Conservation (phyloP, 1,284 basidiomycete species). For the Chalciporus sp. region DNA sequence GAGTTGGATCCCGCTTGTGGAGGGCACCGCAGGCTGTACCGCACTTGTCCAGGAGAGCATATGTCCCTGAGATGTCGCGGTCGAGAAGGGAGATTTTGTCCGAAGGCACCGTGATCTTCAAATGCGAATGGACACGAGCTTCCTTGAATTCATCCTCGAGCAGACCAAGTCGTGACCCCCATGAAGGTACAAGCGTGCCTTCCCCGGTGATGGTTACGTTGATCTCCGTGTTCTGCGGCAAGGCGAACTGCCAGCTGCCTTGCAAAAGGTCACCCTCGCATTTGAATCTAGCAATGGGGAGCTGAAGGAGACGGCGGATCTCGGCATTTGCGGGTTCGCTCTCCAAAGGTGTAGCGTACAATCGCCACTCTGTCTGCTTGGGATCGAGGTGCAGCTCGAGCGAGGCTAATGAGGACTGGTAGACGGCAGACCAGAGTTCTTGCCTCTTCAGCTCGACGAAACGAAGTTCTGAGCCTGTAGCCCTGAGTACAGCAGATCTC, state of each 20-base stretch:
- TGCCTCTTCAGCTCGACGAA: slow-evolving; percentile 89
- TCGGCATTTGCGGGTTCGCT: slow-evolving; percentile 79
- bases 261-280: slow-evolving; percentile 61
- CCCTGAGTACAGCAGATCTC: slow-evolving; percentile 68
- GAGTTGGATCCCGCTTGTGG: slow-evolving; percentile 61
- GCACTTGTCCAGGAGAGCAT: slow-evolving; percentile 81
- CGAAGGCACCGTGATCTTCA: slow-evolving; percentile 63
- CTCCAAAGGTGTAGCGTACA: slow-evolving; percentile 73
- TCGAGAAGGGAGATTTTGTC: slow-evolving; percentile 63
- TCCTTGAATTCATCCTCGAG: slow-evolving; percentile 64
- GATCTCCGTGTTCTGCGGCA: slow-evolving; percentile 66
- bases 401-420: slow-evolving; percentile 69
- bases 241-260: slow-evolving; percentile 82
- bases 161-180: slow-evolving; percentile 86
- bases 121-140: slow-evolving; percentile 65
- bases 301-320: slow-evolving; percentile 72
- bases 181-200: slow-evolving; percentile 78
- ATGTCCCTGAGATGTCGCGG: slow-evolving; percentile 79
- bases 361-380: slow-evolving; percentile 82
- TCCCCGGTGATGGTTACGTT: slow-evolving; percentile 64
- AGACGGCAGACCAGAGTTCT: slow-evolving; percentile 84
- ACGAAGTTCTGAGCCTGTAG: slow-evolving; percentile 66
- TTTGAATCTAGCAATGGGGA: slow-evolving; percentile 79
- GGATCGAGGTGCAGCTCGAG: slow-evolving; percentile 82
- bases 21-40: slow-evolving; percentile 89